Conservation (phyloP, 345 rosid species). For the Xanthoceras sorbifolium region DNA sequence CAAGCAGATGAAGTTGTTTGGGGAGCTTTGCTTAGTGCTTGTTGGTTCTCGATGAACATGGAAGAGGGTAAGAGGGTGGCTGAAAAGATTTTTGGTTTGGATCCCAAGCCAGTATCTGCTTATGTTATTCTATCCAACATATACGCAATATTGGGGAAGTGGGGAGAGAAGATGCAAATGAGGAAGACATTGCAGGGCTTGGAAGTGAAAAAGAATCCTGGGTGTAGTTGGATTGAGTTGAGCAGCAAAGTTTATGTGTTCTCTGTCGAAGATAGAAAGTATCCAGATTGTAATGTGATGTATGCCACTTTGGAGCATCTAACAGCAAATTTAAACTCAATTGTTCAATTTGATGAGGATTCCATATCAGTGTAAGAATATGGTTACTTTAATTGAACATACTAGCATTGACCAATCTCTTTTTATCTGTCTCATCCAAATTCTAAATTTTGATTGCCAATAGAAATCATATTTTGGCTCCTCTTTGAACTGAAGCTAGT, state of each 20-base stretch:
- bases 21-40: slow-evolving; percentile 57
- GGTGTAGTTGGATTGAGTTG: slow-evolving; percentile 59
- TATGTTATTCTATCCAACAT: slow-evolving; percentile 54
- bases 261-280: slow-evolving; percentile 41
- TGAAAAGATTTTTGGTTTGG: slow-evolving; percentile 37
- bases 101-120: slow-evolving; percentile 42
- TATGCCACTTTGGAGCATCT: slow-evolving; percentile 44
- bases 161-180: slow-evolving; percentile 51
- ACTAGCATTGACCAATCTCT: background rate
- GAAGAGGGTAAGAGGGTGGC: slow-evolving; percentile 60
- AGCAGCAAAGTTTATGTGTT: slow-evolving; percentile 37
- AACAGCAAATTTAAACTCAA: slow-evolving; percentile 37
- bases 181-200: slow-evolving; percentile 47
- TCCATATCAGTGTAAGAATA: background rate
- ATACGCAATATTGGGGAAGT: slow-evolving; percentile 49
- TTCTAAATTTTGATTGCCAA: background rate
- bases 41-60: slow-evolving; percentile 56
- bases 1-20: slow-evolving; percentile 56
- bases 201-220: slow-evolving; percentile 57
- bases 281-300: slow-evolving; percentile 38
- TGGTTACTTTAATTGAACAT: slow-evolving; percentile 10
- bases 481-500: background rate
- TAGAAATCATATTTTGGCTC: background rate
- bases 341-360: slow-evolving; percentile 14
- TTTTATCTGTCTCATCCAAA: background rate